A percentile compares a stretch with the other conserved stretches of the same genome.
Conservation (phyloP, 768 basidiomycete genomes). For the Leccinellum rugosiceps region DNA sequence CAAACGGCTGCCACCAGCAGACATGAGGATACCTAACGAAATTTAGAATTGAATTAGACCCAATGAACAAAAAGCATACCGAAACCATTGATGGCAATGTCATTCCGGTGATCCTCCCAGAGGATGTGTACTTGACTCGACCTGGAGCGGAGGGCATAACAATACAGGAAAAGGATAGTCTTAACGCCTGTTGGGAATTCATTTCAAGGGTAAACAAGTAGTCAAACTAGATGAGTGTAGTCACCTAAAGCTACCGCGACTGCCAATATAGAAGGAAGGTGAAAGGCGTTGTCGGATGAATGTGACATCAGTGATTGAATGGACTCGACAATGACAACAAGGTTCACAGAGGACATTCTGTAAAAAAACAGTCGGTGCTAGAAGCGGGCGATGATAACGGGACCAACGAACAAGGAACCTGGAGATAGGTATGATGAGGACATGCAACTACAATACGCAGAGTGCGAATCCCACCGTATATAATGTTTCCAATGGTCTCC, state of each 20-base stretch:
- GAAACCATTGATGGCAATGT: slow-evolving; percentile 80
- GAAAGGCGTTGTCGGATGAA: slow-evolving; percentile 55
- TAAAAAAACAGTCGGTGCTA: slow-evolving; percentile 1
- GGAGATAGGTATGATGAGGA: slow-evolving; percentile 2
- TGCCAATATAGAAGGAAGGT: slow-evolving; percentile 79
- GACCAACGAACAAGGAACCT: slow-evolving; percentile 46
- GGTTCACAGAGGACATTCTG: slow-evolving; percentile 90
- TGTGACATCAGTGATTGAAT: slow-evolving; percentile 66
- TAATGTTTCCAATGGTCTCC: slow-evolving; percentile 85
- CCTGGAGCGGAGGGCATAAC: slow-evolving; percentile 68
- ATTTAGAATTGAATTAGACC: not conserved
- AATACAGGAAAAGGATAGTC: slow-evolving; percentile 83
- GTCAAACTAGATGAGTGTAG: not conserved
- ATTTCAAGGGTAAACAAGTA: not conserved
- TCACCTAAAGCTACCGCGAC: slow-evolving; percentile 77
- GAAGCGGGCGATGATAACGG: not conserved
- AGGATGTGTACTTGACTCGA: slow-evolving; percentile 93
- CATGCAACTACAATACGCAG: not conserved
- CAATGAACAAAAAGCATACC: slow-evolving; percentile 39
- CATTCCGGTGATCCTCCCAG: slow-evolving; percentile 97
- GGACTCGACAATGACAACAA: slow-evolving; percentile 89
- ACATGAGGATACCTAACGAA: slow-evolving; percentile 71
- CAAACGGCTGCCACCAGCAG: slow-evolving; percentile 74
- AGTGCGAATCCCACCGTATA: slow-evolving; percentile 57
- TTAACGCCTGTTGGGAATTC: slow-evolving; percentile 63